Evolutionary conservation across 176 grass and related monocot genomes (phyloP).

Genomic region (Elymus sibiricus): DNA sequence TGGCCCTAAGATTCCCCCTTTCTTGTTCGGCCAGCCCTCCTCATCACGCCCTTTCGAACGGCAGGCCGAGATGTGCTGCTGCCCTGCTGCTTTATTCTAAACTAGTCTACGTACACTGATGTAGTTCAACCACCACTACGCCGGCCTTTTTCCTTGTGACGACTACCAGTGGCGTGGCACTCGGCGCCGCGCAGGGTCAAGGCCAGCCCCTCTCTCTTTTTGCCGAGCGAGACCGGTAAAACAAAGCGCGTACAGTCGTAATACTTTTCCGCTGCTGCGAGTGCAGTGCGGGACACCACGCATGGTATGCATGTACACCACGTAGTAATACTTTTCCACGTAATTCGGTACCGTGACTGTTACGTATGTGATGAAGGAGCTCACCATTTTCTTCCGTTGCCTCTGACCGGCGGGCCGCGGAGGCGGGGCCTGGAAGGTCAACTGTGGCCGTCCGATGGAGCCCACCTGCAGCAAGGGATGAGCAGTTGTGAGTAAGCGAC

Average conservation of each 20-base stretch:
- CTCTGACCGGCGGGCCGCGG: slow-evolving; percentile 18
- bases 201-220: not conserved
- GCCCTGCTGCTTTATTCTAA: slow-evolving; percentile 38
- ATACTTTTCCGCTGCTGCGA: slow-evolving; percentile 6
- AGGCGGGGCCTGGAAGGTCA: slow-evolving; percentile 24
- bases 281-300: not conserved
- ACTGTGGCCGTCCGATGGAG: slow-evolving; percentile 11
- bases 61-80: slow-evolving; percentile 21
- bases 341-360: too few relatives aligned
- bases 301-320: not conserved
- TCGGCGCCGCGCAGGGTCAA: not conserved
- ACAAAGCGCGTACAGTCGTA: not conserved
- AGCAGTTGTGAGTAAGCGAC: not conserved
- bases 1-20: slow-evolving; percentile 34
- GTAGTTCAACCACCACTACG: slow-evolving; percentile 36
- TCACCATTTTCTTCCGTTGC: slow-evolving; percentile 57
- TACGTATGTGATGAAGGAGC: not conserved
- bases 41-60: slow-evolving; percentile 23
- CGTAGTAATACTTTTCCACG: too few relatives aligned
- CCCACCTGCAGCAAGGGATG: slow-evolving; percentile 28
- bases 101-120: not conserved
- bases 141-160: slow-evolving; percentile 14
- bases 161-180: not conserved
- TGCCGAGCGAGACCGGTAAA: slow-evolving; percentile 4
- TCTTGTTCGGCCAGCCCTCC: slow-evolving; percentile 14